Base-by-base conservation (phyloP, 495 filamentous ascomycete species). In the Podospora comata region DNA sequence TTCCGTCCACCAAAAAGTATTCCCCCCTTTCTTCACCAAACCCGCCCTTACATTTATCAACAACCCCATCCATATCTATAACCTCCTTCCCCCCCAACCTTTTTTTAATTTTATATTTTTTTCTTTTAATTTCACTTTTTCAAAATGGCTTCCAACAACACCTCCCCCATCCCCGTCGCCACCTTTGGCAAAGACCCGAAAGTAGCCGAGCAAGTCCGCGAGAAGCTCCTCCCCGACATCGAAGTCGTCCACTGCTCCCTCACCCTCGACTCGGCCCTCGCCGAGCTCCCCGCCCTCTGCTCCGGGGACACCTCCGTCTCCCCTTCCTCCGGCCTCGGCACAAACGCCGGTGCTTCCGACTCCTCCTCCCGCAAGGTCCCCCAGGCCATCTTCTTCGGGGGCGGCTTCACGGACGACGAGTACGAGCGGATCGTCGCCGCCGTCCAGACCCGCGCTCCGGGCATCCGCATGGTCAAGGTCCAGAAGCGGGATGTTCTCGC, bases 171-270 rank as follows among this genome's bases (percentile, higher is more conserved):
- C 53, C 70, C 72, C 54, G 75, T 79, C 27, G 77, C 71, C 60
- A 73, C 68, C 27, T 79, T 73, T 64, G 74, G 74, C 60, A 70
- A 67, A 2, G 74, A 77, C 62, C 48, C 66, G 48, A 75, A 76
- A 69, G 65, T 76, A 48, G 71, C 74, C 34, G 63, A 67, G 65
- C 59, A 68, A 27, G 77, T 79, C 39, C 62, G 67, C 30, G 72
- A 74, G 65, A 76, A 76, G 66, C 64, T 77, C 5, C 65, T 75
- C 4, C 77, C 75, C 5, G 72, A 77, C 30, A 68, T 71, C 65
- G 77, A 77, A 76, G 76, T 75, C 53, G 71, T 77, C 20, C 75
- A 78, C 71, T 68, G 65, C 65, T 74, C 71, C 68, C 70, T 75
- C 30, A 66, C 72, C 65, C 58, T 71, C 64, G 16, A 28, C 26